A percentile compares a stretch with the other conserved stretches of the same genome.
phyloP scores from a whole-genome alignment of 1,284 basidiomycete species.

The Fistulina hepatica region DNA sequence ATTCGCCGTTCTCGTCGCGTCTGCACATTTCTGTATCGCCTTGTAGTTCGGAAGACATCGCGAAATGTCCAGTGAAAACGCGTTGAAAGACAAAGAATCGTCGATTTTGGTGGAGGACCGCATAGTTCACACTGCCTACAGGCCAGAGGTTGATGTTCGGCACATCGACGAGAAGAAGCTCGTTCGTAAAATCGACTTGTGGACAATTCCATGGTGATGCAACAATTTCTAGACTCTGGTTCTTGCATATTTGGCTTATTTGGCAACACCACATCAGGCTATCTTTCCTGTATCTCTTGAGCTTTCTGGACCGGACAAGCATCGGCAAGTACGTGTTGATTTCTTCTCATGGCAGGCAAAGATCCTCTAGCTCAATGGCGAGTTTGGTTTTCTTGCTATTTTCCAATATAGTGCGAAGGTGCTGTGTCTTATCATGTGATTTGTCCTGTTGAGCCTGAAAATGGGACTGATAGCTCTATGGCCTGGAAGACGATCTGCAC shows the following conservation, averaged over 20 bases:
- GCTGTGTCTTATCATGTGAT: constrained; percentile 9
- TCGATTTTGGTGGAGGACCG: constrained; percentile 14
- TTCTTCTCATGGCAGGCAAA: constrained; percentile 2
- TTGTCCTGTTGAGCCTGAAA: no score
- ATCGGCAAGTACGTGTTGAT: constrained; percentile 55
- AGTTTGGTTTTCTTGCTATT: constrained; percentile 1
- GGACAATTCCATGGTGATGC: constrained; percentile 60
- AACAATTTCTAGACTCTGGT: no score
- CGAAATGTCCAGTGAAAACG: no score
- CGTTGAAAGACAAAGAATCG: constrained; percentile 21
- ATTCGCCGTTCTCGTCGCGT: no score
- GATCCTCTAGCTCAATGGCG: no score
- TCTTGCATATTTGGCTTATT: constrained; percentile 62
- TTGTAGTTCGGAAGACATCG: no score
- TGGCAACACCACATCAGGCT: no score
- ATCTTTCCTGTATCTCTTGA: constrained; percentile 32
- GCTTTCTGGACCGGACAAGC: constrained; percentile 68
- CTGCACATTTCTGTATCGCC: no score
- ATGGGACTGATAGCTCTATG: constrained; percentile 43
- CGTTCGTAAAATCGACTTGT: constrained; percentile 53
- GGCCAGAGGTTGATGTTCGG: constrained; percentile 40
- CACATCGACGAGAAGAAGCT: constrained; percentile 52
- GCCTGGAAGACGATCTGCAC: constrained; percentile 40
- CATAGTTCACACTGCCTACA: constrained; percentile 33
- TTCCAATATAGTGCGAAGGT: constrained; percentile 43